phyloP scores from a whole-genome alignment of 257 asterid genomes.

The Paulownia fortunei region DNA sequence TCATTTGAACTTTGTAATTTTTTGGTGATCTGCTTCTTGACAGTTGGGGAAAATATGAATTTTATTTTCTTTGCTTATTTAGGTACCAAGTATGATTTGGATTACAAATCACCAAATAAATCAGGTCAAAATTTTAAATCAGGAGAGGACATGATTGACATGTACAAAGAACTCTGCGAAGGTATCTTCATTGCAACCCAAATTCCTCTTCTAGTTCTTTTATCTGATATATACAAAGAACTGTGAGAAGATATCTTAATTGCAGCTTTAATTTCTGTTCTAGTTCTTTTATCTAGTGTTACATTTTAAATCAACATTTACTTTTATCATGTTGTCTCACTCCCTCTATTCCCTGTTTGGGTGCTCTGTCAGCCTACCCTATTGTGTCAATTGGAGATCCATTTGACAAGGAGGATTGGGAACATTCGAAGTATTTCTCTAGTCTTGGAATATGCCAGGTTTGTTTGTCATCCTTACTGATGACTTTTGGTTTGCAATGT shows the following conservation, averaged over 20 bases:
- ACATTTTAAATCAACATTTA: neutral
- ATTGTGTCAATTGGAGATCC: conserved; percentile 97
- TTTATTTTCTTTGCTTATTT: conserved; percentile 30
- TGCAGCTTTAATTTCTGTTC: conserved; percentile 25
- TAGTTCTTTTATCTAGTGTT: conserved; percentile 12
- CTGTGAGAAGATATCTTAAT: conserved; percentile 41
- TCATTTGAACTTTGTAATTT: conserved; percentile 13
- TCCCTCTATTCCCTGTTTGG: conserved; percentile 24
- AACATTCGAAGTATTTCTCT: conserved; percentile 74
- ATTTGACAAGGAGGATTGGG: conserved; percentile 99
- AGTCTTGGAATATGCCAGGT: conserved; percentile 93
- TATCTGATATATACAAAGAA: conserved; percentile 38
- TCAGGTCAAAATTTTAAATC: conserved; percentile 91
- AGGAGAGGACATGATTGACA: conserved; percentile 89
- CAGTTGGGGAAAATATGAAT: conserved; percentile 34
- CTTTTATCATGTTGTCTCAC: conserved; percentile 24
- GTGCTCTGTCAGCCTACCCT: conserved; percentile 70
- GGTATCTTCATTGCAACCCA: conserved; percentile 51
- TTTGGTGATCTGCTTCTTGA: conserved; percentile 20
- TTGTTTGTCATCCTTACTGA: conserved; percentile 36
- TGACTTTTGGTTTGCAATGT: conserved; percentile 22
- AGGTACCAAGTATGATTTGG: conserved; percentile 98
- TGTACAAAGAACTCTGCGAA: conserved; percentile 84
- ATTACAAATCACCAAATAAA: conserved; percentile 80
- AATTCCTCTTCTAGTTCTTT: conserved; percentile 25